Evolutionary conservation across 164 flowering plant species (phyloP), one percentile per base, ranked within the genome.

Genomic region (Chimonanthus praecox): DNA sequence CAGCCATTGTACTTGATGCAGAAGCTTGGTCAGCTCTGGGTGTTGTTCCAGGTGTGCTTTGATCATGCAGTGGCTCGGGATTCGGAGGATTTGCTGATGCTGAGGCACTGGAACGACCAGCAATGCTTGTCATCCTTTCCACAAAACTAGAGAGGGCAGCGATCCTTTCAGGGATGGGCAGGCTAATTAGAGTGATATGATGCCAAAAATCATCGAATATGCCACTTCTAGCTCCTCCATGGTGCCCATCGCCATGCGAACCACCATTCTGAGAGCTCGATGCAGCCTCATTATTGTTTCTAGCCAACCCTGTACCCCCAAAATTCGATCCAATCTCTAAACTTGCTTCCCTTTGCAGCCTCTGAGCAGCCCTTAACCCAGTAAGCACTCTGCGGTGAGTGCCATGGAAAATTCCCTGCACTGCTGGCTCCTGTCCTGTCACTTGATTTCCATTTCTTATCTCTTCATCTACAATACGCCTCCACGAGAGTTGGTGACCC

Each of bases 1-100:
- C 75, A 51, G 82, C 84, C 72, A 77, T 71, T 49, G 84, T 82
- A 79, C 84, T 79, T 10, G 82, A 82, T 62, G 75, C 75, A 49
- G 84, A 82, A 72, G 78, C 73, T 71, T 78, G 81, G 65, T 82
- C 82, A 6, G 78, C 82, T 43, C 70, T 66, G 15, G 64, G 64
- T 0, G 67, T 44, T 65, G 72, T 51, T 63, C 74, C 80, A 45
- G 15, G 51, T 18, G 58, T 20, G 51, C 63, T 58, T 33, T 71
- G 79, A 73, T 69, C 71, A 64, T 70, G 67, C 33, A 58, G 62
- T 68, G 65, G 58, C 60, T 71, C 51, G 3, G 73, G 6, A 47
- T 49, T 67, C 47, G 16, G 81, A 48, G 74, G 77, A 50, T 68
- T 75, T 47, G 68, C 68, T 18, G 78, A 71, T 20, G 79, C 58